Conservation (phyloP, 164 flowering plant species). For the Vitis riparia region DNA sequence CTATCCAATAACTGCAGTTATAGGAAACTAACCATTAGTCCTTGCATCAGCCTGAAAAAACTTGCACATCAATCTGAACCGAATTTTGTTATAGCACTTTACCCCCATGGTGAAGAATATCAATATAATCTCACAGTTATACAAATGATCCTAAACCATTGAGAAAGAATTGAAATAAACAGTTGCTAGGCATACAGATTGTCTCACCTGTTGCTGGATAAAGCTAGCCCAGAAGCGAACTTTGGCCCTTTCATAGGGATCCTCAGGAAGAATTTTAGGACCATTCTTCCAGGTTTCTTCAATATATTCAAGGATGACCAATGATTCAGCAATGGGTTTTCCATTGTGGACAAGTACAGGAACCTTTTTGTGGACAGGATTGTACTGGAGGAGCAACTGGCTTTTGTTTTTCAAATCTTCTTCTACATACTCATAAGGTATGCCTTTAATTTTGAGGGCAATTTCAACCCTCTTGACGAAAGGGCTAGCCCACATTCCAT, state of each 20-base stretch:
- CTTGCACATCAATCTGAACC: too few species aligned
- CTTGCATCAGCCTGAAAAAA: too few species aligned
- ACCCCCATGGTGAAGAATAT: too few species aligned
- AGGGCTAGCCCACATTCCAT: conserved; percentile 25
- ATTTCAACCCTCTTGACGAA: conserved; percentile 24
- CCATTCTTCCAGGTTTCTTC: conserved; percentile 35
- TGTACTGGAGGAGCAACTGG: conserved; percentile 21
- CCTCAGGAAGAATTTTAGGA: conserved; percentile 25
- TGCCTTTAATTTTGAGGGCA: conserved; percentile 33
- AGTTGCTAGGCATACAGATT: too few species aligned
- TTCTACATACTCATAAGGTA: conserved; percentile 32
- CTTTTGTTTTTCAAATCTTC: conserved; percentile 36
- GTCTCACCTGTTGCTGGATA: conserved; percentile 18
- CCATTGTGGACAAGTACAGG: conserved; percentile 38
- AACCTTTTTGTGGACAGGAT: conserved; percentile 42
- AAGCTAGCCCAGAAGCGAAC: conserved; percentile 41
- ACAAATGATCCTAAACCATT: too few species aligned
- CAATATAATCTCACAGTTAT: too few species aligned
- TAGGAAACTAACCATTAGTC: not conserved
- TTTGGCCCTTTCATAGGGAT: conserved; percentile 37
- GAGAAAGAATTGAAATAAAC: too few species aligned
- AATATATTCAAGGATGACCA: conserved; percentile 37
- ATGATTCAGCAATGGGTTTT: conserved; percentile 31
- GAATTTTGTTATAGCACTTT: too few species aligned
- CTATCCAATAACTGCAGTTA: conserved; percentile 19